Evolutionary conservation across 129 eudicot genomes (phyloP), one percentile per base, ranked within the genome.

Genomic region (Escallonia rubra): DNA sequence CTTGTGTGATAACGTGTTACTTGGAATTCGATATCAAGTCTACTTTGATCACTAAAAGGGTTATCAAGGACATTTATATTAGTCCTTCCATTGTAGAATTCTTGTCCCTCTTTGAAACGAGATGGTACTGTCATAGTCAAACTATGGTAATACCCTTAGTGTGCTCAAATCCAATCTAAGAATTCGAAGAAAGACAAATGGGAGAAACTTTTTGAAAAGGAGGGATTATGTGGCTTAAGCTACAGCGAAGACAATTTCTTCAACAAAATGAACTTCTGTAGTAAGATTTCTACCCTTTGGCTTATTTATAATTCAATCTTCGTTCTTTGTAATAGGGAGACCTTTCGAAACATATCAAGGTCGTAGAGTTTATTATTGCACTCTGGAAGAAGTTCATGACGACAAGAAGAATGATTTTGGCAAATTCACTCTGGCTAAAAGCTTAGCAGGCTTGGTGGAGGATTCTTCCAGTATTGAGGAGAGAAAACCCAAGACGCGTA

Each of bases 361-460:
- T 66, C 57, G 62, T 76, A 78, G 77, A 13, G 34, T 23, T 23
- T 41, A 48, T 51, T 69, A 71, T 73, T 68, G 82, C 58, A 45
- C 79, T 57, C 52, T 42, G 48, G 76, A 59, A 12, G 82, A 66
- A 13, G 39, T 38, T 70, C 57, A 40, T 13, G 63, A 49, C 73
- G 80, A 67, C 53, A 70, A 70, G 7, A 50, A 34, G 49, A 59
- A 3, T 50, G 66, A 34, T 58, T 15, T 57, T 65, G 80, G 75
- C 53, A 72, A 80, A 72, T 59, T 61, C 78, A 46, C 78, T 1
- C 73, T 91, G 61, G 97, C 97, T 6, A 72, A 78, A 78, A 78
- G 78, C 76, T 76, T 91, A 61, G 91, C 97, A 1, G 61, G 61
- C 50, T 68, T 91, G 48, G 87, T 91, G 15, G 89, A 78, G 59